phyloP scores from a whole-genome alignment of 176 grass and related monocot genomes.

The Typha latifolia region DNA sequence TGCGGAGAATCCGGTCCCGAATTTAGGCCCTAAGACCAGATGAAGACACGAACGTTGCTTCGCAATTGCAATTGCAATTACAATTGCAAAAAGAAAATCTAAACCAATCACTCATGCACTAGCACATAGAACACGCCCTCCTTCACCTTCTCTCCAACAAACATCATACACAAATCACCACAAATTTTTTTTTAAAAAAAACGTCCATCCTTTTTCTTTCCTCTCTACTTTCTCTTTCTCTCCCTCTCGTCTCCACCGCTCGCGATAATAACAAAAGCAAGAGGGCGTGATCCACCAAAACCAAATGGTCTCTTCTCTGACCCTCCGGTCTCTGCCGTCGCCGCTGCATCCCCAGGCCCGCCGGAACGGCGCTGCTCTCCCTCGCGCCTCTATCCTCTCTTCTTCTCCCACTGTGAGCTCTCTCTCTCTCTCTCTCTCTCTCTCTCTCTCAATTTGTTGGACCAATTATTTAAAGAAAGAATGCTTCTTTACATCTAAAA shows the following conservation, averaged over 20 bases:
- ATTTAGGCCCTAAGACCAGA: too few species aligned
- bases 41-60: too few species aligned
- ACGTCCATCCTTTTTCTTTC: too few species aligned
- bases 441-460: neutral
- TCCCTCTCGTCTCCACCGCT: too few species aligned
- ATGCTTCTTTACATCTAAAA: too few species aligned
- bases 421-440: neutral
- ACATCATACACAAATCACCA: too few species aligned
- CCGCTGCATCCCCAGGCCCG: neutral
- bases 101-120: neutral
- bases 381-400: neutral
- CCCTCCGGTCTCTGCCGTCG: neutral
- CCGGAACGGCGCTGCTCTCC: neutral
- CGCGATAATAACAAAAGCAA: too few species aligned
- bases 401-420: neutral
- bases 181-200: too few species aligned
- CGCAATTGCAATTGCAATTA: too few species aligned
- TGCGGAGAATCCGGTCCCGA: too few species aligned
- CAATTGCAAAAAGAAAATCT: too few species aligned
- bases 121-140: neutral
- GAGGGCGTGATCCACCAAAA: neutral
- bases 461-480: neutral
- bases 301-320: neutral
- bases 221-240: too few species aligned
- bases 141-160: neutral